Evolutionary conservation across 768 basidiomycete species (phyloP), one percentile per base, ranked within the genome.

Genomic region (Phanerodontia chrysosporium): DNA sequence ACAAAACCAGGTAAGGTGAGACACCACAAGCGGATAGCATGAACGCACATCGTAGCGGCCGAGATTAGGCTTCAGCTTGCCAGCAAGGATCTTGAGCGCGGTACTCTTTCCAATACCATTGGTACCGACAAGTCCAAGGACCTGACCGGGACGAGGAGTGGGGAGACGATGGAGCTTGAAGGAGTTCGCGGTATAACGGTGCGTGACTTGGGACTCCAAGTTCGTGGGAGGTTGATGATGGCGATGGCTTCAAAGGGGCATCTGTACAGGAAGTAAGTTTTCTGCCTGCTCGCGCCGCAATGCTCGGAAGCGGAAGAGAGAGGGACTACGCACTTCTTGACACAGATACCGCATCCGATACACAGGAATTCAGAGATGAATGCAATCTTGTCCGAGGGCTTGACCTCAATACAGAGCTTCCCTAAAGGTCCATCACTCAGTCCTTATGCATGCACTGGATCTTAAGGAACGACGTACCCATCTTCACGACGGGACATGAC

Each of bases 71-170:
- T 99, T 99, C 59, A 96, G 81, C 73, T 98, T 98, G 52, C 97
- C 97, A 16, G 95, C 94, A 29, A 99, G 77, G 60, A 99, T 90
- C 76, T 98, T 98, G 58, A 99, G 79, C 5, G 97, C 97, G 0
- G 97, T 99, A 65, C 92, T 95, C 79, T 99, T 99, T 56, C 97
- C 97, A 64, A 98, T 99, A 86, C 97, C 97, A 75, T 99, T 99
- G 0, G 96, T 98, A 30, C 97, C 97, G 21, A 98, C 97, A 39
- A 99, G 83, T 63, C 97, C 97, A n/a, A 99, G 82, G 2, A 99
- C 97, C 74, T 98, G 97, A 3, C 97, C 97, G 0, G 97, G 95
- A 58, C 97, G 81, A 35, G 97, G 97, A 30, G 95, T 98, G 36
- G 97, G 97, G 46, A 99, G 83, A 52, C 97, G 89, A 80, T 98